These are phyloP conservation scores for Globisporangium ultimum DNA, from an alignment of 352 stramenopile genomes.

Conservation along the genomic window DNA sequence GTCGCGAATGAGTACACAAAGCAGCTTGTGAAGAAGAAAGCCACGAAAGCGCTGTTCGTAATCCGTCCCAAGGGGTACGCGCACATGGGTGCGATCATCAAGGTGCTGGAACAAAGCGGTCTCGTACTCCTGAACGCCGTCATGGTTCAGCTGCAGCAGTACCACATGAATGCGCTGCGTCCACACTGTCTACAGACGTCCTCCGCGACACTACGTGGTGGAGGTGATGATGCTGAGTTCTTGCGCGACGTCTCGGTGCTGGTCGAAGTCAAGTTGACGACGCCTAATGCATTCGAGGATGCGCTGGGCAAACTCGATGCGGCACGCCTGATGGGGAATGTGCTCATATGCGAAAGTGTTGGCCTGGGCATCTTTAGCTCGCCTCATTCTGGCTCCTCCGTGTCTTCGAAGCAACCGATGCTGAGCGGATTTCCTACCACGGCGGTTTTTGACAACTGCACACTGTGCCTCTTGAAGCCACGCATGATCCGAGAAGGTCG, in stretches of 20 bases:
- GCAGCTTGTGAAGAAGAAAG: conserved; percentile 25
- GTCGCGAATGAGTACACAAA: conserved; percentile 67
- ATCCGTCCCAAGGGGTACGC: conserved; percentile 45
- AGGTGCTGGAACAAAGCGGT: conserved; percentile 36
- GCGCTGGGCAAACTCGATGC: conserved; percentile 19
- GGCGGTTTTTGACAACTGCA: conserved; percentile 63
- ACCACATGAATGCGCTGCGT: conserved; percentile 25
- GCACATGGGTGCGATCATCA: conserved; percentile 43
- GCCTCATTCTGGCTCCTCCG: conserved; percentile 1
- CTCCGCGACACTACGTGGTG: not conserved
- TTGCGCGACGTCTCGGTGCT: conserved; percentile 45
- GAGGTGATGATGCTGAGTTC: not conserved
- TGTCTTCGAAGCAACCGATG: not conserved
- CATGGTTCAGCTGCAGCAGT: conserved; percentile 46
- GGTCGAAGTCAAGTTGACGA: conserved; percentile 38
- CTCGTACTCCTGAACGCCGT: conserved; percentile 33
- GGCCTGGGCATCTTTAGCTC: conserved; percentile 17
- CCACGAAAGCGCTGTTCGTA: conserved; percentile 41
- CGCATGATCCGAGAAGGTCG: conserved; percentile 56
- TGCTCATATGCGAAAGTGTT: conserved; percentile 17
- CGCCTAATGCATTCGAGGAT: conserved; percentile 24
- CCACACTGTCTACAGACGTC: not conserved
- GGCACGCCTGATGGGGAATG: conserved; percentile 11
- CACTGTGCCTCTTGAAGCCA: conserved; percentile 55
- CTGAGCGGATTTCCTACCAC: conserved; percentile 27